Evolutionary conservation across 257 asterid genomes (phyloP), one percentile per base, ranked within the genome.

Genomic region (Capsicum chinense): DNA sequence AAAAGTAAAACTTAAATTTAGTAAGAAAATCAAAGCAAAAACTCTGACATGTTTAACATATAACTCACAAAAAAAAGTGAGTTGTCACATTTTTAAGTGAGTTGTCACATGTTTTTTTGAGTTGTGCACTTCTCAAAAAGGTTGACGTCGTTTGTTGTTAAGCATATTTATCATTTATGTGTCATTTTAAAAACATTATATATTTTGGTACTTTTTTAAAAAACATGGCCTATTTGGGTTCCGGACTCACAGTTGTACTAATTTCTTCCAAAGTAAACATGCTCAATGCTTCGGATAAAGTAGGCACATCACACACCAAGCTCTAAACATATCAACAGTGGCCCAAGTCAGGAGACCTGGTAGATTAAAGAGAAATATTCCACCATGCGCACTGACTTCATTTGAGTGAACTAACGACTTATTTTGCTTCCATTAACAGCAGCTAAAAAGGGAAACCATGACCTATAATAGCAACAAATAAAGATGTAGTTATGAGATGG

Each of bases 401-500:
- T 68, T 67, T 35, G 14, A 42, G 37, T 67, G 74, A 67, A 35
- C 11, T 14, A 42, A 39, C 39, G 6, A 47, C 10, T 73, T 19
- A 47, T 48, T 73, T n/a, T 44, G 57, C 79, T 70, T 12, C 79
- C 47, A 76, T 6, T 48, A 6, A 74, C 21, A 78, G 81, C 47
- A 78, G 60, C n/a, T 14, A 33, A 76, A 52, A 76, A 56, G 78
- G 16, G 9, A 80, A 19, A 44, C 50, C 37, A 83, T 37, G 37
- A 83, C 57, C 79, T 74, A 21, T 58, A 42, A 52, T 21, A 37
- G 85, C 4, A 84, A 56, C 47, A 68, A 48, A 56, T 60, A 79
- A 59, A 60, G n/a, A 84, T 37, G 11, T 56, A 85, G 48, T 83
- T 39, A 81, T 44, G 82, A 66, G 70, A 79, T 39, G 57, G 57